Base-by-base conservation (phyloP, 169 alveolate genomes). In the Cryptosporidium andersoni region DNA sequence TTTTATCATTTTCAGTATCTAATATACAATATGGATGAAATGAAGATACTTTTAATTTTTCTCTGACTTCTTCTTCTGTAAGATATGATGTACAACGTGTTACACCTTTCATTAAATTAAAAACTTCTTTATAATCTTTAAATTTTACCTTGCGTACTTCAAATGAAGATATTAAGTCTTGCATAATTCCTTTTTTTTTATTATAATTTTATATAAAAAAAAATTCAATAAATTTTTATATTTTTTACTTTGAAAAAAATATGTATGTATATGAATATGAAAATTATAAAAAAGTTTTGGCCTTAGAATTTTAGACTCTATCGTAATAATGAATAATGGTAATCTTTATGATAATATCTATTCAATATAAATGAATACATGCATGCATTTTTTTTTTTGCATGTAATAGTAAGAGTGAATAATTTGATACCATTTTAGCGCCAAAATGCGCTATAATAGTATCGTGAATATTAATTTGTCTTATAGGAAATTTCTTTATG, bases 21-120 rank as follows among this genome's bases (percentile, higher is more conserved):
- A 74, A 55, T 48, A 74, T 16, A 64, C 85, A 74, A 42, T 74
- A 74, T 7, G 85, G 85, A 34, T 37, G 62, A 60, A 34, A 74
- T 9, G 85, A 36, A 42, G 14, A 58, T 16, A 25, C 39, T 12
- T 60, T 74, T 6, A 74, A 60, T 43, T 64, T 74, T 58, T 74
- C 67, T 58, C 55, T 68, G 7, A 58, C 67, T 39, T 42, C 51
- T 8, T 58, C 62, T 42, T 45, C 42, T 34, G 36, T 42, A 9
- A 74, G 39, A 2, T 12, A 6, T 42, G 43, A 52, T 2, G 52
- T 62, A 49, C 85, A 74, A 5, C 68, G 55, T 16, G 85, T 74
- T 4, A 74, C 85, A 42, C 48, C 85, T 36, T 55, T n/a, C 3
- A 74, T 56, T 16, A 74, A 36, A 11, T 74, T 53, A 47, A 52